A percentile compares a stretch with the other conserved stretches of the same genome.
Conservation (phyloP, 2,329 filamentous ascomycete genomes). For the Phialocephala subalpina region DNA sequence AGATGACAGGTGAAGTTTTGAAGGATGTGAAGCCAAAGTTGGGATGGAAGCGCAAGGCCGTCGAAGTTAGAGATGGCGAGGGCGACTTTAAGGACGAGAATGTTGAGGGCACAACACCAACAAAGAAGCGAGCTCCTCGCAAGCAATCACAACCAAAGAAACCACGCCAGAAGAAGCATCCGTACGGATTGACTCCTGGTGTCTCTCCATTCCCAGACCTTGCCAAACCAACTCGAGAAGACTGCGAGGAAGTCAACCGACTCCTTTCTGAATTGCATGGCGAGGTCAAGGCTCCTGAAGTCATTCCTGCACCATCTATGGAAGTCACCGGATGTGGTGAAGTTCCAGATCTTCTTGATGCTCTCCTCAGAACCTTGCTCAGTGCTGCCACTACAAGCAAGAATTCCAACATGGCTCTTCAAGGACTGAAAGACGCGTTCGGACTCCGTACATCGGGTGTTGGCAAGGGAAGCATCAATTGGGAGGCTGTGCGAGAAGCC, state of each 20-base stretch:
- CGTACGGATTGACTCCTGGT: conserved; percentile 62
- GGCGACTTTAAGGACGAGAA: conserved; percentile 7
- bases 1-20: background rate
- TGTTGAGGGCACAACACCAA: background rate
- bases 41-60: background rate
- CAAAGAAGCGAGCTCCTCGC: conserved; percentile 4
- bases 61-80: background rate
- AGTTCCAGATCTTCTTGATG: conserved; percentile 62
- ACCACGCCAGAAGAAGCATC: conserved; percentile 45
- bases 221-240: conserved; percentile 67
- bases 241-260: conserved; percentile 73
- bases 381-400: conserved; percentile 59
- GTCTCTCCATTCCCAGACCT: conserved; percentile 74
- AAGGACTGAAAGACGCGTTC: conserved; percentile 69
- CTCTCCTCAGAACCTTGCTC: conserved; percentile 59
- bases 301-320: conserved; percentile 73
- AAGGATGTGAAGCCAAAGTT: background rate
- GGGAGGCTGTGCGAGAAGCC: conserved; percentile 72
- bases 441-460: conserved; percentile 68
- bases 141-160: conserved; percentile 39
- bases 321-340: conserved; percentile 73
- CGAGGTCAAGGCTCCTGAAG: conserved; percentile 67
- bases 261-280: conserved; percentile 74
- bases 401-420: conserved; percentile 70
- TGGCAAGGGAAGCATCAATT: conserved; percentile 77